Conservation (phyloP, 768 basidiomycete genomes). For the Termitomyces sp. region DNA sequence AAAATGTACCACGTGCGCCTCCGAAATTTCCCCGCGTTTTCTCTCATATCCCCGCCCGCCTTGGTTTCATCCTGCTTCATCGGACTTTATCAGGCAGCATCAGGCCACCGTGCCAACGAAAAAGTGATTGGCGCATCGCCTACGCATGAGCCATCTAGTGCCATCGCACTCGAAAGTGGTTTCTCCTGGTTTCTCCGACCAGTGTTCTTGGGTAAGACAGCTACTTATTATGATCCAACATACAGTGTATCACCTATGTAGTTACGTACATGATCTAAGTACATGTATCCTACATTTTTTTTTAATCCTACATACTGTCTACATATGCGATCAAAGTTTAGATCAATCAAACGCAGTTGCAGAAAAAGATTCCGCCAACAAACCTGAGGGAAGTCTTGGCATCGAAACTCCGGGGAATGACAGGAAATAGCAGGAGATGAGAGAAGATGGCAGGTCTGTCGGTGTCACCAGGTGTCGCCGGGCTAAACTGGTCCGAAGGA, state of each 20-base stretch:
- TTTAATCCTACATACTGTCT: neutral
- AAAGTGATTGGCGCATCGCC: neutral
- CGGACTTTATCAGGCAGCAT: neutral
- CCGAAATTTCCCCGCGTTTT: constrained; percentile 19
- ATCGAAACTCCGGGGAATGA: neutral
- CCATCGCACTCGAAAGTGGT: too few species aligned
- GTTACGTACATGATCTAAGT: too few species aligned
- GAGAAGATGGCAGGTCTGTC: too few species aligned
- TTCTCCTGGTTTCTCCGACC: neutral
- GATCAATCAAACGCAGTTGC: neutral
- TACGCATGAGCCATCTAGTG: neutral
- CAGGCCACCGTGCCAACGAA: neutral
- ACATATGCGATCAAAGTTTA: neutral
- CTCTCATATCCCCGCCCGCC: neutral
- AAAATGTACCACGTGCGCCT: constrained; percentile 14
- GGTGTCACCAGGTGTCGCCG: too few species aligned
- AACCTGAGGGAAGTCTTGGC: neutral
- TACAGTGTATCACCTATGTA: neutral
- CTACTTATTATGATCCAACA: too few species aligned
- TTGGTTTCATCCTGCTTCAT: neutral
- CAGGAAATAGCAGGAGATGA: too few species aligned
- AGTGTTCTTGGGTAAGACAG: too few species aligned
- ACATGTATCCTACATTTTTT: too few species aligned
- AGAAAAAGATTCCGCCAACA: neutral
- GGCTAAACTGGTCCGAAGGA: neutral